Evolutionary conservation across 352 stramenopile species (phyloP).

Genomic region (Globisporangium cederbergense): DNA sequence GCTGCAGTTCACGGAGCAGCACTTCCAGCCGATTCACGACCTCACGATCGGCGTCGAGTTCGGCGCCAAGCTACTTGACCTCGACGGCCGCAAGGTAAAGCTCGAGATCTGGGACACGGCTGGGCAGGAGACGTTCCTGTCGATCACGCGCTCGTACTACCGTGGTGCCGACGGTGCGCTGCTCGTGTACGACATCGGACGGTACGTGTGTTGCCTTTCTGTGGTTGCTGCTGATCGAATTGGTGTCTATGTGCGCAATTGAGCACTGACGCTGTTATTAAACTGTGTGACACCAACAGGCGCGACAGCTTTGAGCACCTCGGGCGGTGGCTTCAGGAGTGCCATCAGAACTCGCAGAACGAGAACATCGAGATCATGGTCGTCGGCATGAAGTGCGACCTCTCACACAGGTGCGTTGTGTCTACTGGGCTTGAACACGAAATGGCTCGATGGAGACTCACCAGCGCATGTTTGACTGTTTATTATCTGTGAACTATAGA

Average conservation of each 20-base stretch:
- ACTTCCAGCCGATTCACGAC: conserved; percentile 88
- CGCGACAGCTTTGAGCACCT: conserved; percentile 80
- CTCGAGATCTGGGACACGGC: conserved; percentile 92
- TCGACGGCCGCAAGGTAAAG: conserved; percentile 85
- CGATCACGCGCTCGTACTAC: conserved; percentile 89
- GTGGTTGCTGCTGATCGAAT: background rate
- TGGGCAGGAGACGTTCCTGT: conserved; percentile 88
- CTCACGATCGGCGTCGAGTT: conserved; percentile 92
- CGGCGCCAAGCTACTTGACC: conserved; percentile 79
- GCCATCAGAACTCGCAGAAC: conserved; percentile 83
- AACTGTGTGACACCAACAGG: conserved; percentile 15
- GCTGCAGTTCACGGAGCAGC: conserved; percentile 89
- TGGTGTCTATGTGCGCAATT: background rate
- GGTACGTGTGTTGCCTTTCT: conserved; percentile 14
- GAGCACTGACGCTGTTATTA: background rate
- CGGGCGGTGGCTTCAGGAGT: conserved; percentile 76
- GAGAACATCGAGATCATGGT: conserved; percentile 84
- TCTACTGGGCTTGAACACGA: background rate
- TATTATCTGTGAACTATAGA: conserved; percentile 5
- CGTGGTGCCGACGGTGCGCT: conserved; percentile 82
- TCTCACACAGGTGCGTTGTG: conserved; percentile 29
- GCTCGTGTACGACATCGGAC: conserved; percentile 86
- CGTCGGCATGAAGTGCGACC: conserved; percentile 83
- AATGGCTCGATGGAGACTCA: background rate
- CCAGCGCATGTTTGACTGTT: background rate